Percentiles rank a stretch among this genome's conserved stretches.
Conservation (phyloP, 192 early-diverging fungal species). For the Coemansia sp. region DNA sequence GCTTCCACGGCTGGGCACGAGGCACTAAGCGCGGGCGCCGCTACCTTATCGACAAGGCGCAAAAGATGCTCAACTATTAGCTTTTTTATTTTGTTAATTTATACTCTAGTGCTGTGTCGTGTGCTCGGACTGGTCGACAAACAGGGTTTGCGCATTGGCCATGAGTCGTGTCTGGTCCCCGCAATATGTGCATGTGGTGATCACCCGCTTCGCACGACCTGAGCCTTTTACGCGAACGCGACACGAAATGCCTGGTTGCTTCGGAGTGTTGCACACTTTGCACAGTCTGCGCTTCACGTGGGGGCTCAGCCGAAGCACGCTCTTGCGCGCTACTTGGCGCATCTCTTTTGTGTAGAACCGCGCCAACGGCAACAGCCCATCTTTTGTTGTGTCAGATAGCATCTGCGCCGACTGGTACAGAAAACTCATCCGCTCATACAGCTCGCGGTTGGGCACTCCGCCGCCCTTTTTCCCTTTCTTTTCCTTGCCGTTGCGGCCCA, state of each 20-base stretch:
- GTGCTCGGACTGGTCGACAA: slow-evolving; percentile 37
- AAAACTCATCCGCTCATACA: slow-evolving; percentile 51
- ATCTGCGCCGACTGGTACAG: slow-evolving; percentile 46
- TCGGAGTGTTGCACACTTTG: slow-evolving; percentile 27
- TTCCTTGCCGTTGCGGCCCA: neutral
- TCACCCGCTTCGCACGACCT: slow-evolving; percentile 17
- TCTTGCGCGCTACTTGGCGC: slow-evolving; percentile 41
- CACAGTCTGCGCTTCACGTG: slow-evolving; percentile 44
- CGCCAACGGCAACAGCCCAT: slow-evolving; percentile 16
- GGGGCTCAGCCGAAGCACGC: slow-evolving; percentile 47
- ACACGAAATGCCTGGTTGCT: slow-evolving; percentile 39
- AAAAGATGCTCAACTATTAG: slow-evolving; percentile 40
- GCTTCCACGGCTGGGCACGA: slow-evolving; percentile 28
- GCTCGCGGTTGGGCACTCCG: slow-evolving; percentile 40
- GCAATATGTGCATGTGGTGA: slow-evolving; percentile 43
- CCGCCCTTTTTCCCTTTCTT: slow-evolving; percentile 10
- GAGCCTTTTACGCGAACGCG: slow-evolving; percentile 33
- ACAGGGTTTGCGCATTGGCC: slow-evolving; percentile 19
- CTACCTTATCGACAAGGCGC: slow-evolving; percentile 40
- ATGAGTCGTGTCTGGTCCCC: slow-evolving; percentile 17
- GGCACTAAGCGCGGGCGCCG: slow-evolving; percentile 33
- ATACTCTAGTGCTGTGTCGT: slow-evolving; percentile 14
- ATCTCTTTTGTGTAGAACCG: slow-evolving; percentile 49
- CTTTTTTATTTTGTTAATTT: neutral
- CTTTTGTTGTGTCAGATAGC: slow-evolving; percentile 12